phyloP scores from a whole-genome alignment of 129 eudicot genomes.

The Cynara cardunculus region DNA sequence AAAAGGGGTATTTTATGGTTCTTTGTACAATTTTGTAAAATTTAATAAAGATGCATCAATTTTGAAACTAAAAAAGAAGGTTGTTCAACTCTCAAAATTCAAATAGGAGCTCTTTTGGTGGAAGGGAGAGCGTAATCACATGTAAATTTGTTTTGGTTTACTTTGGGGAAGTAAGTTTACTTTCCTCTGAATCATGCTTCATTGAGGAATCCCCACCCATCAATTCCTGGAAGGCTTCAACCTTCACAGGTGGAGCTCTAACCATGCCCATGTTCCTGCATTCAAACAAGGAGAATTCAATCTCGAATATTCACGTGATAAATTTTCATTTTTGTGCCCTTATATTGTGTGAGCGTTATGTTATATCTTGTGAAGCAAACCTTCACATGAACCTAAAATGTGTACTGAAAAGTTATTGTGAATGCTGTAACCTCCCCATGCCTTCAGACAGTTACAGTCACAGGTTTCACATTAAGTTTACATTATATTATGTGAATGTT shows the following conservation, averaged over 20 bases:
- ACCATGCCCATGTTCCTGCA: conserved; percentile 82
- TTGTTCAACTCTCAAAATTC: conserved; percentile 10
- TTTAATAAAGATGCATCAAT: not conserved
- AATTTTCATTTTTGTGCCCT: not conserved
- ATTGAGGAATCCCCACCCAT: conserved; percentile 95
- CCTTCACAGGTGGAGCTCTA: conserved; percentile 96
- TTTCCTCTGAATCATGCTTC: conserved; percentile 85
- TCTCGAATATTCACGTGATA: not conserved
- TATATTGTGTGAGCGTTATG: not conserved
- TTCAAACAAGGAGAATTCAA: conserved; percentile 11
- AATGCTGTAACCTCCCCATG: not conserved
- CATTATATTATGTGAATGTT: not conserved
- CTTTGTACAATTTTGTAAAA: not conserved
- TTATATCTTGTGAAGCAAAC: not conserved
- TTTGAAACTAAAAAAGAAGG: not conserved
- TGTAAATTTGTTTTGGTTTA: conserved; percentile 18
- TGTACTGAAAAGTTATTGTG: not conserved
- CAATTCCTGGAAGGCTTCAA: conserved; percentile 93
- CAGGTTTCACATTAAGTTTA: not conserved
- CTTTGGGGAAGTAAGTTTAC: conserved; percentile 71
- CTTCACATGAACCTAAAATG: not conserved
- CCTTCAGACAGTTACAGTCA: not conserved
- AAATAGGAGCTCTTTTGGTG: conserved; percentile 2
- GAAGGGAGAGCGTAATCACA: not conserved
- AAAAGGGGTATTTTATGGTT: not conserved